phyloP scores from a whole-genome alignment of 345 rosid species.

The Eutrema yunnanense region DNA sequence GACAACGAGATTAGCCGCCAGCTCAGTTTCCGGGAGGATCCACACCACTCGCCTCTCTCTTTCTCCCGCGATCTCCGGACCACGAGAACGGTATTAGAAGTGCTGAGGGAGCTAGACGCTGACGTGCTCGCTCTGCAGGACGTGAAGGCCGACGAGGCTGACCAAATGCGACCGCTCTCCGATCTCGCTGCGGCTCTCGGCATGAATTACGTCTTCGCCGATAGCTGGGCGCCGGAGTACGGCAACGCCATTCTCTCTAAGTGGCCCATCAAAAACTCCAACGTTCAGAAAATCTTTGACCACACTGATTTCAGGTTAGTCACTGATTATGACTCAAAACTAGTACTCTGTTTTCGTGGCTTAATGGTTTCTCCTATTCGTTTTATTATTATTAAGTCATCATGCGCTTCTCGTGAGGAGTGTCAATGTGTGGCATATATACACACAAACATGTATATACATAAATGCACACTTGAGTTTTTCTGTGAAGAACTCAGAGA shows the following conservation, averaged over 20 bases:
- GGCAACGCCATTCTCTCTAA: slow-evolving; percentile 87
- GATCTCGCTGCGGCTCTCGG: slow-evolving; percentile 85
- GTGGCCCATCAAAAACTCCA: slow-evolving; percentile 77
- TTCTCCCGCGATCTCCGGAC: slow-evolving; percentile 30
- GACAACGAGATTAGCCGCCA: slow-evolving; percentile 90
- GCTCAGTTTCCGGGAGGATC: slow-evolving; percentile 49
- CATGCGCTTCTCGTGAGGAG: slow-evolving; percentile 15
- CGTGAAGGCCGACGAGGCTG: slow-evolving; percentile 94
- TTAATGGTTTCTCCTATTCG: neutral
- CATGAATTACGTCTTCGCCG: slow-evolving; percentile 87
- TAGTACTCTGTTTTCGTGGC: neutral
- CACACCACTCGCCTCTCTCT: slow-evolving; percentile 29
- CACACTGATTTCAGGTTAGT: slow-evolving; percentile 78
- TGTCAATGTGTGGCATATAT: neutral
- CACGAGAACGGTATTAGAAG: slow-evolving; percentile 62
- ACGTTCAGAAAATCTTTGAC: slow-evolving; percentile 76
- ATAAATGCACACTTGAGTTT: slow-evolving; percentile 13
- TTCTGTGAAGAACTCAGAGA: neutral
- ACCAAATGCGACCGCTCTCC: slow-evolving; percentile 85
- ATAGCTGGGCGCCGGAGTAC: slow-evolving; percentile 99
- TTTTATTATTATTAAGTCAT: neutral
- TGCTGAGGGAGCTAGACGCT: slow-evolving; percentile 70
- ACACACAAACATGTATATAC: neutral
- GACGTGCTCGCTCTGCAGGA: slow-evolving; percentile 90
- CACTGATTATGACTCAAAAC: neutral